These are phyloP conservation scores for Psilocybe mexicana DNA, from an alignment of 1,284 basidiomycete genomes.

Conservation along the genomic window DNA sequence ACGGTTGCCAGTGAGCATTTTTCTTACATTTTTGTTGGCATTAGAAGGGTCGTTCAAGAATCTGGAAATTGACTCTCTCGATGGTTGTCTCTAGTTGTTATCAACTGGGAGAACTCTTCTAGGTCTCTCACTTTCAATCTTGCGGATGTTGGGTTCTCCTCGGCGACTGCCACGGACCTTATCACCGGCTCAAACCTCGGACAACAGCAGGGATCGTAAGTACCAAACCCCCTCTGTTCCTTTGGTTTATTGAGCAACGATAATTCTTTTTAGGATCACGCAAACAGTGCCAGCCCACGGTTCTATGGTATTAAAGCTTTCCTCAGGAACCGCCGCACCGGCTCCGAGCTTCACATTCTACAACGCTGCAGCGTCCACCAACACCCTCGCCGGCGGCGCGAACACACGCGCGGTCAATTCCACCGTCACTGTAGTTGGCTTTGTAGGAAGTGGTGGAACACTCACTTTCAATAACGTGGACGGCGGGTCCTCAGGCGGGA, in stretches of 20 bases:
- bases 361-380: constrained; percentile 36
- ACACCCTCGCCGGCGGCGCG: constrained; percentile 42
- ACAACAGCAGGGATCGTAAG: constrained; percentile 39
- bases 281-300: constrained; percentile 42
- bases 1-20: constrained; percentile 41
- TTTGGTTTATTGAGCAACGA: neutral
- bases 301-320: constrained; percentile 41
- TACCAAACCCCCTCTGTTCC: neutral
- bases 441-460: constrained; percentile 44
- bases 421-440: constrained; percentile 42
- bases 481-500: constrained; percentile 42
- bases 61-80: neutral
- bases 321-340: constrained; percentile 27
- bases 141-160: constrained; percentile 41
- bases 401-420: constrained; percentile 38
- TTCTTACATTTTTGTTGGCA: neutral
- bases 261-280: constrained; percentile 33
- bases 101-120: constrained; percentile 43
- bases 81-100: constrained; percentile 34
- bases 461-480: constrained; percentile 44
- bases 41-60: neutral
- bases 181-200: constrained; percentile 41
- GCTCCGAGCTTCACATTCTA: constrained; percentile 42
- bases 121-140: constrained; percentile 42
- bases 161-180: constrained; percentile 41